A percentile compares a stretch with the other conserved stretches of the same genome.
Evolutionary conservation across 2,329 filamentous ascomycete species (phyloP).

Genomic region (Diaporthe longicolla): DNA sequence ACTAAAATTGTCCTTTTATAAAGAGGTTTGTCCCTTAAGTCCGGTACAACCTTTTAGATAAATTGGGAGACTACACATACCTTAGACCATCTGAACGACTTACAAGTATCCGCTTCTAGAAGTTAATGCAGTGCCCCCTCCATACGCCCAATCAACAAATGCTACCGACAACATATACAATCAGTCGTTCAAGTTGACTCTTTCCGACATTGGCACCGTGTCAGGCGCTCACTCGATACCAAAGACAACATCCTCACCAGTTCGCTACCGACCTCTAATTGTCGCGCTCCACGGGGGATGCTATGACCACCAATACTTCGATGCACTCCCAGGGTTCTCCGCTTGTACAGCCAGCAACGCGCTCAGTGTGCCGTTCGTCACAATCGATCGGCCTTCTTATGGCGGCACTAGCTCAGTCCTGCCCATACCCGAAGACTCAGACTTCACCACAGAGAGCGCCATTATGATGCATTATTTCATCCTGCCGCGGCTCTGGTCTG

Average conservation of each 20-base stretch:
- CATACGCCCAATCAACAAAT: not conserved
- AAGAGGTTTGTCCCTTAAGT: not conserved
- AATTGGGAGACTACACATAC: not conserved
- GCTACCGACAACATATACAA: not conserved
- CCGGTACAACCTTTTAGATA: not conserved
- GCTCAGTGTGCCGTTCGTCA: not conserved
- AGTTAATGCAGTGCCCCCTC: no score
- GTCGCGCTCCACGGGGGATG: not conserved
- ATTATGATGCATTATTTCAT: not conserved
- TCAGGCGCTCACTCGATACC: not conserved
- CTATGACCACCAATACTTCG: slow-evolving; percentile 1
- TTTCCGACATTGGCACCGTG: not conserved
- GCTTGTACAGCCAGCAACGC: not conserved
- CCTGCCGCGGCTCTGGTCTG: not conserved
- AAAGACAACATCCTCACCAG: not conserved
- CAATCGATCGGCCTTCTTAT: not conserved
- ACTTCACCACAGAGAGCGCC: slow-evolving; percentile 5
- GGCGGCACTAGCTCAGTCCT: not conserved
- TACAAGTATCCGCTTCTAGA: not conserved
- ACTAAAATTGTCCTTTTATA: not conserved
- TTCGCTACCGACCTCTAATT: not conserved
- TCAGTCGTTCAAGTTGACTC: not conserved
- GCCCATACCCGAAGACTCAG: not conserved
- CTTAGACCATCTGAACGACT: not conserved
- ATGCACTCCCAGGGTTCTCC: not conserved